A percentile compares a stretch with the other conserved stretches of the same genome.
Evolutionary conservation across 345 rosid species (phyloP).

Genomic region (Corchorus olitorius): DNA sequence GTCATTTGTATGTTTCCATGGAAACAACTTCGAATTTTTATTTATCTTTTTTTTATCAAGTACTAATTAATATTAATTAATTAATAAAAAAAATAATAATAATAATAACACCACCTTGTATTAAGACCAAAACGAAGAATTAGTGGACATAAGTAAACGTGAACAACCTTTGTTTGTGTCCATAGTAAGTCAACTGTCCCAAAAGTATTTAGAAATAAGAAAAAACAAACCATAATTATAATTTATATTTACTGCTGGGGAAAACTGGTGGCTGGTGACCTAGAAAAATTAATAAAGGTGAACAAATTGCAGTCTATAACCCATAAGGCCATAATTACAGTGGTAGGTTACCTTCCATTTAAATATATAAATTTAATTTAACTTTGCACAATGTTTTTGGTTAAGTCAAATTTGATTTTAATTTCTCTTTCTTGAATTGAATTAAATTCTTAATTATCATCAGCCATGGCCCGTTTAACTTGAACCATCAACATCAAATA

Average conservation of each 20-base stretch:
- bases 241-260: background rate
- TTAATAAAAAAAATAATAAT: no score
- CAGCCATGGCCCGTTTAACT: background rate
- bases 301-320: background rate
- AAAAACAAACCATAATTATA: background rate
- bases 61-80: no score
- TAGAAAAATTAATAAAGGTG: background rate
- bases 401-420: slow-evolving; percentile 9
- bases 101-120: background rate
- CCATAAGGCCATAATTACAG: background rate
- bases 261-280: background rate
- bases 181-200: no score
- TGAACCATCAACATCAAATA: background rate
- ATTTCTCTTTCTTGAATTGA: background rate
- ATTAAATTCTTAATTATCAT: background rate
- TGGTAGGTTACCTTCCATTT: slow-evolving; percentile 21
- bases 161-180: background rate
- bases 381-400: background rate
- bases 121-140: background rate
- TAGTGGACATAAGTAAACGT: background rate
- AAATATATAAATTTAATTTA: no score
- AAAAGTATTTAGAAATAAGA: background rate
- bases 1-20: background rate
- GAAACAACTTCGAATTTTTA: background rate
- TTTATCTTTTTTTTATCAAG: background rate